Base-by-base conservation (phyloP, 2,329 filamentous ascomycete genomes). In the Penicillium sp. region DNA sequence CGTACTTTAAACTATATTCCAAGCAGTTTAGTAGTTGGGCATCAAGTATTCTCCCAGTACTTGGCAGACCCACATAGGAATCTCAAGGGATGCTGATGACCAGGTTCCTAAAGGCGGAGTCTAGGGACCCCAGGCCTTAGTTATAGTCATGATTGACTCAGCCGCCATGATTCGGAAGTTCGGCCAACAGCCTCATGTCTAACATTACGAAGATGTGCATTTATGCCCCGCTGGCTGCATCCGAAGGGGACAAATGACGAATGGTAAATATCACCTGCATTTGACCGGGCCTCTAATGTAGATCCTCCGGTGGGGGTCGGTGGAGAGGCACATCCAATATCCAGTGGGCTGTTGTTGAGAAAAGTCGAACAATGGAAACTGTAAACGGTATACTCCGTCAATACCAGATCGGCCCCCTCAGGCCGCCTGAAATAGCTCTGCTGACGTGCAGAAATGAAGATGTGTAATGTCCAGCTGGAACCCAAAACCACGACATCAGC, bases 311-410 rank as follows among this genome's bases (percentile, higher is more conserved):
- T 50, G 50, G 50, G 55, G 42, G 33, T 27, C 16, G 39, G 52
- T 54, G 52, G 52, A 49, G 52, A 21, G 31, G 46, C 51, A 58
- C n/a, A 19, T 35, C 19, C 31, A 48, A 58, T 50, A 57, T 37
- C 42, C n/a, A 52, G 55, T 58, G 55, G 55, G 35, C 39, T 50
- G 37, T 55, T 55, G 46, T 39, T 46, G 27, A 19, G 31, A 46
- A 47, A 44, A 33, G 29, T 19, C 37, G 42, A 45, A 37, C 21
- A 53, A 47, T 44, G 25, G 26, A 31, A 42, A 25, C 19, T 42
- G 39, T 42, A 42, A 42, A 42, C 19, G 39, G 39, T 23, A 42
- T 42, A 42, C 19, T 42, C 39, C 39, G 39, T 25, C 47, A 31
- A 48, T 21, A 21, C 21, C 31, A 50, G 14, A 27, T 50, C 23